Evolutionary conservation across 768 basidiomycete genomes (phyloP).

Genomic region (Omphalotus guepiniiformis): DNA sequence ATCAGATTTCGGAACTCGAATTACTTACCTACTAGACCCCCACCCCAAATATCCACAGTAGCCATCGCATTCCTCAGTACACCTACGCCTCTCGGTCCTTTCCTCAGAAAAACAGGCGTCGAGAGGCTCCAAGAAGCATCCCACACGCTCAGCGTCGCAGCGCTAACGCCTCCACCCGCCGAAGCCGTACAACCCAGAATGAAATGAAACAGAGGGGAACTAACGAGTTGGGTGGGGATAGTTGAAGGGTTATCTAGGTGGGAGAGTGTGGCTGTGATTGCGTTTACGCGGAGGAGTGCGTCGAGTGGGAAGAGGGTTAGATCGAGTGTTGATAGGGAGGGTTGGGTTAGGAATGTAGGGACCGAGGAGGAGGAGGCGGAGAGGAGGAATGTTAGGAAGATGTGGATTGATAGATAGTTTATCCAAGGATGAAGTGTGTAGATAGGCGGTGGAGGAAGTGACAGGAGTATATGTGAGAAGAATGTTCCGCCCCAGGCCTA

Average conservation of each 20-base stretch:
- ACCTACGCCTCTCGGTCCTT: constrained; percentile 23
- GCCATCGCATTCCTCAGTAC: constrained; percentile 31
- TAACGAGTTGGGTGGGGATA: constrained; percentile 30
- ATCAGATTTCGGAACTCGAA: constrained; percentile 5
- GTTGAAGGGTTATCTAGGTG: constrained; percentile 26
- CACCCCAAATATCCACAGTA: constrained; percentile 50
- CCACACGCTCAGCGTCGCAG: constrained; percentile 41
- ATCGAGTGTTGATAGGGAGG: constrained; percentile 30
- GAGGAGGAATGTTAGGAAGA: constrained; percentile 40
- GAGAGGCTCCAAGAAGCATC: constrained; percentile 39
- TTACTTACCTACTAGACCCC: constrained; percentile 36
- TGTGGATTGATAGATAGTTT: constrained; percentile 45
- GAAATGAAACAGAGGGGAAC: constrained; percentile 41
- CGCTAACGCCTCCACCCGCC: constrained; percentile 40
- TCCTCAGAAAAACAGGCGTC: constrained; percentile 42
- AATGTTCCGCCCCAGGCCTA: constrained; percentile 49
- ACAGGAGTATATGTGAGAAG: constrained; percentile 38
- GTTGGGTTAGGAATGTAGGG: background rate
- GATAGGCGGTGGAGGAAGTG: constrained; percentile 41
- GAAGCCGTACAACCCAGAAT: constrained; percentile 46
- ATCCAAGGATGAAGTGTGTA: constrained; percentile 42
- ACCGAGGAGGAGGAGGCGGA: constrained; percentile 34
- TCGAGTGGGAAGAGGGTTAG: constrained; percentile 47
- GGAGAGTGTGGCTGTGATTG: constrained; percentile 33
- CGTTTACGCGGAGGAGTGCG: constrained; percentile 40